Evolutionary conservation across 2,329 filamentous ascomycete species (phyloP).

Genomic region (Elsinoe arachidis): DNA sequence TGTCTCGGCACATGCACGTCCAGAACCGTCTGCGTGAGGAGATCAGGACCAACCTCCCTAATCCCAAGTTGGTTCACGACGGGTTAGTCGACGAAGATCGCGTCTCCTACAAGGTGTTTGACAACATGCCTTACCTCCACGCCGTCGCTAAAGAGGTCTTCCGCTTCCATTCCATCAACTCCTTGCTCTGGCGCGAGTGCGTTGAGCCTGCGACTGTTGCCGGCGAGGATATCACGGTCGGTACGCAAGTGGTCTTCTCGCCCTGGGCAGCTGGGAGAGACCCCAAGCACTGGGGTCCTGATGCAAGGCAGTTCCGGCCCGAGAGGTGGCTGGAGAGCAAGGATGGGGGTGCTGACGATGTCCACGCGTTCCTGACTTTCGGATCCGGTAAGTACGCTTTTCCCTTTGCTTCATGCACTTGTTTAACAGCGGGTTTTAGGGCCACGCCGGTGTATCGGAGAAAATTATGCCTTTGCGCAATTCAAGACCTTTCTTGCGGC

Average conservation of each 20-base stretch:
- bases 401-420: no score
- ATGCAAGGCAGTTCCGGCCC: neutral
- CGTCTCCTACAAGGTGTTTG: neutral
- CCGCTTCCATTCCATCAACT: constrained; percentile 17
- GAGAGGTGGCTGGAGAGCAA: neutral
- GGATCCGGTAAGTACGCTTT: no score
- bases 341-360: neutral
- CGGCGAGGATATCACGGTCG: neutral
- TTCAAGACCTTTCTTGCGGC: constrained; percentile 12
- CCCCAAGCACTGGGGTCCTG: neutral
- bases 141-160: constrained; percentile 16
- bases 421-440: no score
- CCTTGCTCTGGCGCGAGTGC: constrained; percentile 15
- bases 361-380: neutral
- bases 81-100: neutral
- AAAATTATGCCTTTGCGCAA: neutral
- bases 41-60: constrained; percentile 9
- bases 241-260: neutral
- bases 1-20: constrained; percentile 12
- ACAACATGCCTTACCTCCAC: constrained; percentile 15
- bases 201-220: neutral
- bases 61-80: neutral
- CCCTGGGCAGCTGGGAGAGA: neutral
- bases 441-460: neutral
- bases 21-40: constrained; percentile 15